A percentile compares a stretch with the other conserved stretches of the same genome.
Conservation (phyloP, 2,329 filamentous ascomycete genomes). For the Apiospora hydei region DNA sequence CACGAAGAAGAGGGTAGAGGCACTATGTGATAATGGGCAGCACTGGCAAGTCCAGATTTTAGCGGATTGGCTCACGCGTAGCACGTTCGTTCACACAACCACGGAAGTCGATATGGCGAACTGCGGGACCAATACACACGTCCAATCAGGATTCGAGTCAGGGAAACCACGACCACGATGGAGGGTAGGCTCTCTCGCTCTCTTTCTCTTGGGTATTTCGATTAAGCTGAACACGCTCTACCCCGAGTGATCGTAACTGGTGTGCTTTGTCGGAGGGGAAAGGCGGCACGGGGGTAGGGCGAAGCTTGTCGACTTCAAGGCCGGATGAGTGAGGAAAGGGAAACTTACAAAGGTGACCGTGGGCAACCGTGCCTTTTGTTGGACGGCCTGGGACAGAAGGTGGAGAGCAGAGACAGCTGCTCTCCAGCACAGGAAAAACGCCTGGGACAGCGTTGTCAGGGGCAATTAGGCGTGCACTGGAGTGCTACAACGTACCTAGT, state of each 20-base stretch:
- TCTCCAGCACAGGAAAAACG: conserved; percentile 19
- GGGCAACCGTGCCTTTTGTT: conserved; percentile 31
- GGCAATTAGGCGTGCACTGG: conserved; percentile 30
- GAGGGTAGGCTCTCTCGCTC: background rate
- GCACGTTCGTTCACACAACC: conserved; percentile 19
- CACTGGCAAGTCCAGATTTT: conserved; percentile 26
- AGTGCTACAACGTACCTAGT: conserved; percentile 20
- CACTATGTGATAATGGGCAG: conserved; percentile 24
- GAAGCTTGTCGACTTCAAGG: conserved; percentile 29
- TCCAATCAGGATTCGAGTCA: conserved; percentile 19
- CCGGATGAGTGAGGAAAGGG: conserved; percentile 27
- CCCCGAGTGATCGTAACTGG: conserved; percentile 21
- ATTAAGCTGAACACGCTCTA: conserved; percentile 26
- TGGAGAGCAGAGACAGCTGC: conserved; percentile 18
- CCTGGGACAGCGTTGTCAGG: conserved; percentile 28
- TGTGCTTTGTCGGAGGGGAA: conserved; percentile 25
- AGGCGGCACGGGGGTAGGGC: conserved; percentile 27
- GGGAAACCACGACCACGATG: conserved; percentile 1
- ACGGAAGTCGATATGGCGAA: conserved; percentile 23
- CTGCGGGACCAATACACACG: conserved; percentile 24
- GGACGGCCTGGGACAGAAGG: conserved; percentile 24
- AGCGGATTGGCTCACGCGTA: conserved; percentile 13
- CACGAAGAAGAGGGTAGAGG: conserved; percentile 12
- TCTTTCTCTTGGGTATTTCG: conserved; percentile 14
- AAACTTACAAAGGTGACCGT: conserved; percentile 22